phyloP scores from a whole-genome alignment of 78 protist species.

The Dictyostelium intermedium region DNA sequence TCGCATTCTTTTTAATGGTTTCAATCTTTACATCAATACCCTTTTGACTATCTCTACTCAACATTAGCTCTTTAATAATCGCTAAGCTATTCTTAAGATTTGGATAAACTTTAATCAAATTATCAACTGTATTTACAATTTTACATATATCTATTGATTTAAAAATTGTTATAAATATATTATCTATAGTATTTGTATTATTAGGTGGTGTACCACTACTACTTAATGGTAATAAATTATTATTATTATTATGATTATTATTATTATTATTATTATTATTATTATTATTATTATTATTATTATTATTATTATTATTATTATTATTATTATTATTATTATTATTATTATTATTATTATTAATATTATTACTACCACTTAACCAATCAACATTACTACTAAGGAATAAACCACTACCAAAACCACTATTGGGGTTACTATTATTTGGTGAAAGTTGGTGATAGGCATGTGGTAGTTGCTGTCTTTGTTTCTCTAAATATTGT shows the following conservation, averaged over 20 bases:
- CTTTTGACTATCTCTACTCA: neutral
- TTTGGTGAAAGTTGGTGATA: neutral
- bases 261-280: neutral
- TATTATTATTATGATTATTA: neutral
- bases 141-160: neutral
- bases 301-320: neutral
- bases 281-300: neutral
- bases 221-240: too few relatives aligned
- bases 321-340: neutral
- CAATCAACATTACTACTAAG: neutral
- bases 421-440: neutral
- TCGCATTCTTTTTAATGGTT: conserved; percentile 2
- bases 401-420: neutral
- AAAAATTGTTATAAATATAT: neutral
- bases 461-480: neutral
- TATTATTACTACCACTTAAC: neutral
- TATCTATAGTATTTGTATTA: neutral
- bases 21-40: neutral
- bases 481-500: neutral
- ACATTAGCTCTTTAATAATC: neutral
- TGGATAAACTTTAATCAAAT: neutral
- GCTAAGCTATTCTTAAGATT: neutral
- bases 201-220: too few relatives aligned
- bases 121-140: neutral
- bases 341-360: neutral